These are phyloP conservation scores for Septoria petroselini DNA, from an alignment of 2,329 filamentous ascomycete genomes.

Conservation along the genomic window DNA sequence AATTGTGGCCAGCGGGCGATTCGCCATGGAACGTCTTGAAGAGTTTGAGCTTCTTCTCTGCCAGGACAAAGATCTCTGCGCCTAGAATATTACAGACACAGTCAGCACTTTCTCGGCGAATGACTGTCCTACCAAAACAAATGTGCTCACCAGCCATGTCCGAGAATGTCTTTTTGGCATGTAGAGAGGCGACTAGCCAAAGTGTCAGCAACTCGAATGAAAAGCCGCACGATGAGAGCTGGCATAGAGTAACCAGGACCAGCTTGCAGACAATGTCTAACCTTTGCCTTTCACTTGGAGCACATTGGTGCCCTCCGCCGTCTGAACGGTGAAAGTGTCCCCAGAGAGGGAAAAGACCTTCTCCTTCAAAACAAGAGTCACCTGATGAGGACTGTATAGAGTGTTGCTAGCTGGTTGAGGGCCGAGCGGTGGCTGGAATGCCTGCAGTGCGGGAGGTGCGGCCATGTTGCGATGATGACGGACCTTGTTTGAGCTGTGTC, in stretches of 20 bases:
- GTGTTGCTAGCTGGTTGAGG: constrained; percentile 30
- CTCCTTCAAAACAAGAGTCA: constrained; percentile 54
- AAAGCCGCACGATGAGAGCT: too few species aligned
- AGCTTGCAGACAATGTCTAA: neutral
- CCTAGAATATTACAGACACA: too few species aligned
- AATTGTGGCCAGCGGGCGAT: constrained; percentile 25
- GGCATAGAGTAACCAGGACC: too few species aligned
- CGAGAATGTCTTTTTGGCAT: constrained; percentile 55
- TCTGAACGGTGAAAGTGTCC: constrained; percentile 63
- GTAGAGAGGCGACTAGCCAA: constrained; percentile 47
- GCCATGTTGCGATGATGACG: neutral
- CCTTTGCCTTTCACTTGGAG: constrained; percentile 56
- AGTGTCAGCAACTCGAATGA: too few species aligned
- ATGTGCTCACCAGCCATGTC: constrained; percentile 28
- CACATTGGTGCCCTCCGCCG: constrained; percentile 53
- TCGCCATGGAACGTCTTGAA: constrained; percentile 54
- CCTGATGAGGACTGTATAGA: constrained; percentile 33
- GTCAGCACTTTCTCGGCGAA: too few species aligned
- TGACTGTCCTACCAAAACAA: too few species aligned
- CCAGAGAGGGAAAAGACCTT: constrained; percentile 59
- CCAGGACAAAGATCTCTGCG: constrained; percentile 56
- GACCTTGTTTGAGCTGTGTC: neutral
- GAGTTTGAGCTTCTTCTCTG: constrained; percentile 52
- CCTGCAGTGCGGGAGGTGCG: constrained; percentile 16
- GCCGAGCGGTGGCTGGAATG: constrained; percentile 34